A percentile compares a stretch with the other conserved stretches of the same genome.
Evolutionary conservation across 2,329 filamentous ascomycete genomes (phyloP).

Genomic region (Colletotrichum somersetense): DNA sequence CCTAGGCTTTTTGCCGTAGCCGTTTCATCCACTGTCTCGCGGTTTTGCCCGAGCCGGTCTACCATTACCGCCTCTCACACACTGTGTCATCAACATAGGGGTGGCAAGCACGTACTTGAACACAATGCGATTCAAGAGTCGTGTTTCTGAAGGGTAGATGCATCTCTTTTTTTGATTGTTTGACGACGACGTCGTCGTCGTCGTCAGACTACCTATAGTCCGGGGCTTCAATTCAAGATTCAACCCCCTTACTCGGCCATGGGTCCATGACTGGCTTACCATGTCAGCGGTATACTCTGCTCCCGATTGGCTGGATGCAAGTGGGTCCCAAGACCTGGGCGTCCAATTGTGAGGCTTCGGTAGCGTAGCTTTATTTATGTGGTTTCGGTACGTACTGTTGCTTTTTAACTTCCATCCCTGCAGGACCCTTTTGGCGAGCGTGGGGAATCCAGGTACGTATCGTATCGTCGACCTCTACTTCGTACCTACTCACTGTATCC

Average conservation of each 20-base stretch:
- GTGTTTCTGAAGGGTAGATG: background rate
- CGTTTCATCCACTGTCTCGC: conserved; percentile 38
- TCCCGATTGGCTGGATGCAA: conserved; percentile 30
- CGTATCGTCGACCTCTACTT: conserved; percentile 6
- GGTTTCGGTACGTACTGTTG: conserved; percentile 25
- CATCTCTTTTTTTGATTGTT: background rate
- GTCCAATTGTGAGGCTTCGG: conserved; percentile 19
- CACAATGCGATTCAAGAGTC: background rate
- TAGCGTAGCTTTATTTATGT: conserved; percentile 30
- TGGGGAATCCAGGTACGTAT: conserved; percentile 39
- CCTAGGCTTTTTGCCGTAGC: background rate
- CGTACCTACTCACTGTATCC: no score
- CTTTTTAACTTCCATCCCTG: background rate
- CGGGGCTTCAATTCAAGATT: conserved; percentile 40
- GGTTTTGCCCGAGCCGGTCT: conserved; percentile 34
- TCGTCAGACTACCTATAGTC: background rate
- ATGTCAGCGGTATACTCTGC: conserved; percentile 26
- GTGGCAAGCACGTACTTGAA: background rate
- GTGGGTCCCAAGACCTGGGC: background rate
- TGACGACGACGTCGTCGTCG: background rate
- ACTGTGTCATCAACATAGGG: background rate
- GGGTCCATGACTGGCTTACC: conserved; percentile 31
- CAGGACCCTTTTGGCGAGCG: conserved; percentile 3
- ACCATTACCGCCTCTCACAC: background rate
- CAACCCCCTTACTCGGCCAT: conserved; percentile 18